phyloP scores from a whole-genome alignment of 2,329 filamentous ascomycete species.

The Colletotrichum noveboracense region DNA sequence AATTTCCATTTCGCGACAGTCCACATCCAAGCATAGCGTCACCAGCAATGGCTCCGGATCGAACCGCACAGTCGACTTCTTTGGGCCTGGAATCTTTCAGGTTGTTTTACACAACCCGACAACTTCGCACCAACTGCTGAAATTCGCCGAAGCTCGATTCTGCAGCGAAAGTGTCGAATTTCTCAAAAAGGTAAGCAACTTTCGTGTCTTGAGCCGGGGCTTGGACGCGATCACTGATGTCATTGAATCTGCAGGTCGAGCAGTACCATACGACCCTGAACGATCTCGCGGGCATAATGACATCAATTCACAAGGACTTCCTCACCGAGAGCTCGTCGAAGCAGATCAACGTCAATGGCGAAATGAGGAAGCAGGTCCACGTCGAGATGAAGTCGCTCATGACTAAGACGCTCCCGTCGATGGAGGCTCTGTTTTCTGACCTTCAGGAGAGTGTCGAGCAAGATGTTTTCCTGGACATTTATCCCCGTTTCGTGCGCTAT shows the following conservation, averaged over 20 bases:
- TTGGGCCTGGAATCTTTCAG: constrained; percentile 54
- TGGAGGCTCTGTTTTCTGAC: constrained; percentile 51
- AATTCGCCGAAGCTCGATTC: constrained; percentile 51
- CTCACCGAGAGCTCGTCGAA: constrained; percentile 33
- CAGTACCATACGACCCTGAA: constrained; percentile 47
- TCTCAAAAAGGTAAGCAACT: constrained; percentile 48
- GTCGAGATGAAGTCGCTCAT: constrained; percentile 52
- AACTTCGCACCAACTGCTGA: constrained; percentile 50
- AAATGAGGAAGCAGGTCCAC: constrained; percentile 45
- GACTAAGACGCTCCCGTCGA: constrained; percentile 46
- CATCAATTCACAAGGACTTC: constrained; percentile 35
- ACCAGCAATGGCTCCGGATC: constrained; percentile 3
- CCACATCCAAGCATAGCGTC: constrained; percentile 8
- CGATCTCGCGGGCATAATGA: constrained; percentile 40
- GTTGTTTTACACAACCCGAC: constrained; percentile 55
- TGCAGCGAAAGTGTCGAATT: constrained; percentile 57
- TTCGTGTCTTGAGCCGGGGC: no score
- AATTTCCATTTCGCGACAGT: constrained; percentile 7
- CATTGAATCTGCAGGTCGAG: constrained; percentile 35
- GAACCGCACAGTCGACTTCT: constrained; percentile 46
- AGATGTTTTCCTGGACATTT: constrained; percentile 49
- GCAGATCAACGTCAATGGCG: constrained; percentile 46
- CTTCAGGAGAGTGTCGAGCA: constrained; percentile 49
- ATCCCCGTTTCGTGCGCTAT: constrained; percentile 57
- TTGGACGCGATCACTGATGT: neutral